phyloP scores from a whole-genome alignment of 2,329 filamentous ascomycete species.

The Trichoderma sp. region DNA sequence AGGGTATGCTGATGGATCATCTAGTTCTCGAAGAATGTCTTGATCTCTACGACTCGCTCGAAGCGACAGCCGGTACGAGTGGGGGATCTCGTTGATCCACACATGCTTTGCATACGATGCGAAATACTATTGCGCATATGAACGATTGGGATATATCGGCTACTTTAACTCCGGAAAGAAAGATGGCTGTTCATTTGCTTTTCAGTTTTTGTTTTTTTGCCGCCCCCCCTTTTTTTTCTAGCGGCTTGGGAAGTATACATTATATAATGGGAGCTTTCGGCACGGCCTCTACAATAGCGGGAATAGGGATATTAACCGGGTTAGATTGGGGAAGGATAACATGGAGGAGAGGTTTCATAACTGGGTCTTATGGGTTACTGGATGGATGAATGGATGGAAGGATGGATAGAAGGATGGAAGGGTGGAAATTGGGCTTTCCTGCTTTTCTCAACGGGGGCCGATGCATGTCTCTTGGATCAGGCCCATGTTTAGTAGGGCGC shows the following conservation, averaged over 20 bases:
- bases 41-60: constrained; percentile 44
- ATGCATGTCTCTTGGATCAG: neutral
- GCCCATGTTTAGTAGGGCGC: neutral
- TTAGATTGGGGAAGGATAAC: neutral
- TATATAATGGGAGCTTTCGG: neutral
- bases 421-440: neutral
- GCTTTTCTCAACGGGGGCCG: neutral
- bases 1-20: neutral
- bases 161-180: neutral
- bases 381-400: neutral
- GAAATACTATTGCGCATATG: neutral
- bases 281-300: neutral
- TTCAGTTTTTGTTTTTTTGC: neutral
- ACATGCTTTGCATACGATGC: constrained; percentile 1
- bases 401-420: neutral
- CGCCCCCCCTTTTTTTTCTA: neutral
- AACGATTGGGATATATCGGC: neutral
- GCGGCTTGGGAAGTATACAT: constrained; percentile 7
- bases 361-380: neutral
- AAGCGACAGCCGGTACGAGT: constrained; percentile 33
- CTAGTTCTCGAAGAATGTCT: constrained; percentile 41
- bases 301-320: neutral
- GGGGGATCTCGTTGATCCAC: constrained; percentile 24
- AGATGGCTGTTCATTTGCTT: neutral
- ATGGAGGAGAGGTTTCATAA: neutral